Evolutionary conservation across 768 basidiomycete species (phyloP), one percentile per base, ranked within the genome.

Genomic region (Tephrocybe sp.): DNA sequence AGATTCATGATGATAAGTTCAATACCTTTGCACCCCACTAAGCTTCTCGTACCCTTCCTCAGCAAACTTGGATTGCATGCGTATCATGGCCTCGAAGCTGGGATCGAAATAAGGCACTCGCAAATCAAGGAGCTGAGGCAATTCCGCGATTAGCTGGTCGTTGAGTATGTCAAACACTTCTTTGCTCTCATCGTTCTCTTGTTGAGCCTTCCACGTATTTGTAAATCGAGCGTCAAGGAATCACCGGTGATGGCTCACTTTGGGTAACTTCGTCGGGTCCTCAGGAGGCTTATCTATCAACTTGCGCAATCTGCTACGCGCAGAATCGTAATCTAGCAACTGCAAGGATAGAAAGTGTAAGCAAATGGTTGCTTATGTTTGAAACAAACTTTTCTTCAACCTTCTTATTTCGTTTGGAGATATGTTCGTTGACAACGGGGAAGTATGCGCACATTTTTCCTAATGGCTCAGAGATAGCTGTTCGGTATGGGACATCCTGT

Each of bases 21-120:
- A 70, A 16, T 54, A 91, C 85, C 92, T 74, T 67, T 99, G 95
- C 8, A 97, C 94, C 38, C 91, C 86, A 42, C 93, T 88, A 43
- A 97, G 80, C 69, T 94, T 97, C 72, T 97, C 94, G 64, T 99
- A 98, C 0, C 95, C 94, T 59, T 99, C 95, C 66, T 97, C 92
- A 0, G 95, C 94, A 63, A 98, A 98, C 62, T 94, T 94, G 62
- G 90, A 83, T 63, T 99, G 97, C 83, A 97, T 91, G 24, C 97
- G 82, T 56, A 94, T 93, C 95, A 98, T 98, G 39, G 95, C 91
- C 70, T 98, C 97, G 64, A 98, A 98, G 57, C 90, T 94, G 4
- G 97, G 97, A 66, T 98, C 97, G 55, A 98, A 94, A 76, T 91
- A 99, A 0, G 97, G 97, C 21, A 99, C 89, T 31, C 97, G 90